A percentile compares a stretch with the other conserved stretches of the same genome.
Conservation (phyloP, 345 rosid species). For the Eutrema heterophyllum region DNA sequence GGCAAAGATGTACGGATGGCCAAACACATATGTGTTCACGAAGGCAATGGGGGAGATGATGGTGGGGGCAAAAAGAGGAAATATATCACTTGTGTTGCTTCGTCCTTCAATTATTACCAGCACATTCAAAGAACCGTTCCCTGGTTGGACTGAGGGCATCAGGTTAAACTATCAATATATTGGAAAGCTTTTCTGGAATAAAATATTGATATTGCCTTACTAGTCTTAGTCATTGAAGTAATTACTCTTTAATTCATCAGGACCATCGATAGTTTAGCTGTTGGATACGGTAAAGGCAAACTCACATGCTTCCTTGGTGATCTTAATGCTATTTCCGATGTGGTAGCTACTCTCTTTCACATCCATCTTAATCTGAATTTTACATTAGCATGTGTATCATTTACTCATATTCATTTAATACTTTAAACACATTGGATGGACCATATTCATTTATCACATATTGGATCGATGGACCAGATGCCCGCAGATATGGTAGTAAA, state of each 20-base stretch:
- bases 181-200: background rate
- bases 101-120: conserved; percentile 47
- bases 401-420: background rate
- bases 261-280: conserved; percentile 73
- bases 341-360: conserved; percentile 36
- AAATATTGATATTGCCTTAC: background rate
- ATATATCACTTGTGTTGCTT: conserved; percentile 34
- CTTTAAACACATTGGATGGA: too few relatives aligned
- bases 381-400: background rate
- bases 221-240: background rate
- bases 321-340: conserved; percentile 53
- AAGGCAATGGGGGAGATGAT: conserved; percentile 65
- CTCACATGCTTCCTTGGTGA: conserved; percentile 69
- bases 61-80: conserved; percentile 33
- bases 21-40: conserved; percentile 47
- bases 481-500: conserved; percentile 95
- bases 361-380: background rate
- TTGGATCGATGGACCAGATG: conserved; percentile 38
- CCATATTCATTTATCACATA: too few relatives aligned
- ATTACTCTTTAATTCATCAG: conserved; percentile 30
- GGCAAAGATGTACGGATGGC: conserved; percentile 54
- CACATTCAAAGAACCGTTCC: conserved; percentile 53
- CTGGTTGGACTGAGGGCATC: conserved; percentile 57
- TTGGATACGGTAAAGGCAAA: conserved; percentile 75
- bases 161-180: conserved; percentile 20